Evolutionary conservation across 495 filamentous ascomycete genomes (phyloP), one percentile per base, ranked within the genome.

Genomic region (Bryoglossum gracile): DNA sequence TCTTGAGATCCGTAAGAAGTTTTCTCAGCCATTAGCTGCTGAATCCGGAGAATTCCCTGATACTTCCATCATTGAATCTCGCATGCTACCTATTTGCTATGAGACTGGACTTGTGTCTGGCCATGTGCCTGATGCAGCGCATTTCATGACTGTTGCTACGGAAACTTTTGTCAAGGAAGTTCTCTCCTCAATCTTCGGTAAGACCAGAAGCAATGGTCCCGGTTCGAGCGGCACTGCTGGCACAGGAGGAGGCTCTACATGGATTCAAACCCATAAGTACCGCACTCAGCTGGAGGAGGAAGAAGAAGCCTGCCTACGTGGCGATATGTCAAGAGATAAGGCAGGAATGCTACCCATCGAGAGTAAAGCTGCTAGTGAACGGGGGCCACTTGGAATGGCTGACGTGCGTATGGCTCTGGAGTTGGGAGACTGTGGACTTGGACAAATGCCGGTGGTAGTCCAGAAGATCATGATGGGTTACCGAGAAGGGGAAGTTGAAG

Each of bases 31-130:
- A 10, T 73, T 98, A 22, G 86, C 86, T 22, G 77, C 82, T 28
- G 92, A 97, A 66, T 90, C 89, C 0, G 85, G 87, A 48, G 92
- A 97, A 67, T 96, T 98, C 59, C 92, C 92, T 11, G 87, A 94
- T 55, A 66, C 77, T 8, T 75, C 80, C 43, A 83, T 81, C 22
- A 87, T 98, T 53, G 76, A 86, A 56, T 74, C 79, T 16, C 86
- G 90, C 48, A 94, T 97, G 85, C 72, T 87, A 14, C 90, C 92
- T 8, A 92, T 96, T 54, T 95, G 88, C 66, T 95, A 94, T 66
- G 92, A 95, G 65, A 77, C 86, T 51, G 92, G 90, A 0, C 77
- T 98, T 3, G 74, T 75, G n/a, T 76, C 75, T 18, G 87, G 89
- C 2, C 78, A 86, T 51, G 69, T 77, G 5, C 61, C 81, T 4